Base-by-base conservation (phyloP, 129 eudicot species). In the Escallonia herrerae region DNA sequence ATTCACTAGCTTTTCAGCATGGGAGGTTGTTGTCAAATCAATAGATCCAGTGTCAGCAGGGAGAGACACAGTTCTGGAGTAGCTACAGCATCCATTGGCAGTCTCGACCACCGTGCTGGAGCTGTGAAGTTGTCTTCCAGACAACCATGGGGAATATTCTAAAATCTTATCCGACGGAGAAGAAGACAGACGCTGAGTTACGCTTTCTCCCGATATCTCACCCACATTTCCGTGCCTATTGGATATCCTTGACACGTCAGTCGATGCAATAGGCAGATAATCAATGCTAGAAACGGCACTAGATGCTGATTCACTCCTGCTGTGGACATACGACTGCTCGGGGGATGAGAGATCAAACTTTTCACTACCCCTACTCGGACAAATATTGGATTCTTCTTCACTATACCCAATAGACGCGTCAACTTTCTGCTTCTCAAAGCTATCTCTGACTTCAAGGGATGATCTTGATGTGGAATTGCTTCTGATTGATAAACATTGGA, bases 251-350 rank as follows among this genome's bases (percentile, higher is more conserved):
- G 79, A 77, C 13, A 7, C 52, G 46, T 77, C 86, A 56, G 72
- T 74, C 13, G 87, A 72, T 39, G 56, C 66, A 41, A 79, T 44
- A 2, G 87, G 81, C 45, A 64, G 42, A 70, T 76, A 85, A 57
- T 81, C 90, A 68, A 70, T 70, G 75, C 95, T 84, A 3, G 95
- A 84, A 51, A 87, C 78, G 42, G 85, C 87, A 14, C 94, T 91
- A 40, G 97, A 82, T 58, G 81, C 84, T 12, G 97, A 91, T 63
- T 77, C 96, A 22, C 87, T 91, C 78, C 97, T 77, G 64, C 97
- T 91, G 66, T 91, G 97, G 70, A 74, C 72, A 72, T 84, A 85
- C 0, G 96, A 87, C 50, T 83, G 89, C 44, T 84, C 97, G 7
- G 90, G 77, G 15, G 96, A 87, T 55, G 79, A 74, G 56, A 80